Evolutionary conservation across 257 asterid species (phyloP), one percentile per base, ranked within the genome.

Genomic region (Gentiana macrophylla): DNA sequence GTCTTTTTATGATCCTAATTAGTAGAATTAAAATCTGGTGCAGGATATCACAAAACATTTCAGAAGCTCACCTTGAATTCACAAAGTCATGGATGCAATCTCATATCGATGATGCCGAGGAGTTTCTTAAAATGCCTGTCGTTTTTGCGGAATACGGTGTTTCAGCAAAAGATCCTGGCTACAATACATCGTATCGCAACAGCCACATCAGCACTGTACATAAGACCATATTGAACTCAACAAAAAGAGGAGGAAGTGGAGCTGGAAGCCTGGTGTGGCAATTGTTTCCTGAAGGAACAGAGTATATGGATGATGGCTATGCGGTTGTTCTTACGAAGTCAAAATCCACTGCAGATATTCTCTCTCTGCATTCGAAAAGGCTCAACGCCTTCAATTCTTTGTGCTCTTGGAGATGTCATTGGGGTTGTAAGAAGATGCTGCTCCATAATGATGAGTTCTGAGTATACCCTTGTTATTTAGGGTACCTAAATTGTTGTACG

Each of bases 221-320:
- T 75, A 71, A 63, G 46, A 67, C 66, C 8, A 66, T 82, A 4
- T 36, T 87, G 78, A 77, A 79, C 77, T 91, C 98, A 0, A 80
- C 88, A 0, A 84, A 52, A 73, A 76, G 50, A 62, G 98, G 98
- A 12, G 97, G 97, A 12, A 55, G 85, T 37, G 94, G 86, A 32
- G 89, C 82, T 2, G 96, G 97, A 33, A 65, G 77, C 75, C 83
- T 90, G 4, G 33, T 90, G 57, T 91, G 98, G 96, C 97, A 90
- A 80, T 64, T 90, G 44, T 90, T 90, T 67, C 97, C 97, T 0
- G 84, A 86, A 57, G 91, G 91, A 37, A 84, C 96, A 38, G 94
- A 84, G 0, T 82, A 84, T 74, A 87, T 87, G 98, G 98, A 91
- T 50, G 96, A 86, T 47, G 98, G 98, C 12, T 87, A 86, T 51